Base-by-base conservation (phyloP, 2,329 filamentous ascomycete genomes). In the Botryotinia narcissicola region DNA sequence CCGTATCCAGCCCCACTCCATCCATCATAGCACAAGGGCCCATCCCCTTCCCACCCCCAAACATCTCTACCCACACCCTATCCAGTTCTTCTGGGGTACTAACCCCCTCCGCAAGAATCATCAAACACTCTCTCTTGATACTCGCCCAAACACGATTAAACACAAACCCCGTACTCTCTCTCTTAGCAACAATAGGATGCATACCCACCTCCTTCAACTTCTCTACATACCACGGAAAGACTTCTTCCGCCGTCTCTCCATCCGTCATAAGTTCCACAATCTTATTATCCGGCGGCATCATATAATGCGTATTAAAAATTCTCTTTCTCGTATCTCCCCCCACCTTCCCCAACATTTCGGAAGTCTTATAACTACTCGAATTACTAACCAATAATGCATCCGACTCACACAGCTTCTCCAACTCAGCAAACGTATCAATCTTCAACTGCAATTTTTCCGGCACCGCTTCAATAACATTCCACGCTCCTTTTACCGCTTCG, bases 281-380 rank as follows among this genome's bases (percentile, higher is more conserved):
- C 14, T 72, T 66, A 29, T 73, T 72, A 16, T 66, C 59, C 29
- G 76, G 70, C 4, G 40, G 81, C 82, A 77, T 78, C 82, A 83
- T 85, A 51, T 82, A 84, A 76, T 86, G 84, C 6, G 82, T 81
- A 72, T 84, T 86, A 40, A 85, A 75, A 29, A 86, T 76, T 3
- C 84, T 79, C 0, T 78, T 76, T 10, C 77, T 77, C 20, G 83
- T 78, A 42, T 79, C 81, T 14, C 83, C 64, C 0, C 73, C 75
- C 35, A 85, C 71, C 0, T 86, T 84, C 71, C 85, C 84, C 0
- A 79, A 78, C 0, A 86, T 84, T 68, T 85, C 84, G 0, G 79
- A 79, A 32, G 83, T 84, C 10, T 82, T 81, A 75, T 84, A 85
- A 69, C 84, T 85, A 73, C 84, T 85, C 0, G 85, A 86, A 70